A percentile compares a stretch with the other conserved stretches of the same genome.
These are phyloP conservation scores for Lentinula lateritia DNA, from an alignment of 768 basidiomycete genomes.

Conservation along the genomic window DNA sequence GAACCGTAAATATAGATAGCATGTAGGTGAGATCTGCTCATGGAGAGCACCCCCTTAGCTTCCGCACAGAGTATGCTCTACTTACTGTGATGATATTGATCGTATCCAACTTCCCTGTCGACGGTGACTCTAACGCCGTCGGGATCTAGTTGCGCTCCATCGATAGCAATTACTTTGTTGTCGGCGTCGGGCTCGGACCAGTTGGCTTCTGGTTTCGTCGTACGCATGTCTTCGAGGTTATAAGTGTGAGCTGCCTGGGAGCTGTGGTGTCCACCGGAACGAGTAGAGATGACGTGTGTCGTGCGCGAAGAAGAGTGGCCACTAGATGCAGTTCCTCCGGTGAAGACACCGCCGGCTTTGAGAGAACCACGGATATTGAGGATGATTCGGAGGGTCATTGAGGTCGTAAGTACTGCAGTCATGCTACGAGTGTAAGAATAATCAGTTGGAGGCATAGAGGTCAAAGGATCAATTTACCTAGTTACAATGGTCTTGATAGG, in stretches of 20 bases:
- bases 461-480: conserved; percentile 25
- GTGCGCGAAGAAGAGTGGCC: conserved; percentile 37
- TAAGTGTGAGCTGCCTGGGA: conserved; percentile 34
- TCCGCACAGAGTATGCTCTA: not conserved
- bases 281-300: conserved; percentile 47
- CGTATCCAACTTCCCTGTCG: conserved; percentile 51
- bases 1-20: not conserved
- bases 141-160: conserved; percentile 23
- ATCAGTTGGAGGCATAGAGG: not conserved
- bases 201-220: conserved; percentile 36
- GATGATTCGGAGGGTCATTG: conserved; percentile 85
- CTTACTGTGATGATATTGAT: conserved; percentile 18
- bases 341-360: conserved; percentile 64
- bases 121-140: conserved; percentile 56
- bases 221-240: conserved; percentile 50
- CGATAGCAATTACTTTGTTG: conserved; percentile 36
- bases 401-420: conserved; percentile 81
- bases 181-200: conserved; percentile 35
- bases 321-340: conserved; percentile 31
- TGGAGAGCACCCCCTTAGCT: not conserved
- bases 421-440: conserved; percentile 37
- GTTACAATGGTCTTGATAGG: conserved; percentile 80
- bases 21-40: not conserved
- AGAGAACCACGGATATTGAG: conserved; percentile 78
- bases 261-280: conserved; percentile 34